Evolutionary conservation across 1,139 yeast species (phyloP).

Genomic region (Candida pseudoviswanathii): DNA sequence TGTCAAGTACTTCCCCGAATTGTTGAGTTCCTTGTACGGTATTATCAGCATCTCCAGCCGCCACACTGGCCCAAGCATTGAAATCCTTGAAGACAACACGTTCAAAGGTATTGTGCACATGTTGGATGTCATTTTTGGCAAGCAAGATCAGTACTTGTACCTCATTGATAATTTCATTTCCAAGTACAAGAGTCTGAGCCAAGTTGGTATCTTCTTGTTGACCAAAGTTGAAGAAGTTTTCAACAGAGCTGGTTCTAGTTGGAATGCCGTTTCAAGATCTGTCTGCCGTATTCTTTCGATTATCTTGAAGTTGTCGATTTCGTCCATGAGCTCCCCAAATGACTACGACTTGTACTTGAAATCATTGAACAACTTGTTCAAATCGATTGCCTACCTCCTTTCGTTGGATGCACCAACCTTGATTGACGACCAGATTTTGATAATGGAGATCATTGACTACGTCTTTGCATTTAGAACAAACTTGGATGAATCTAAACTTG

Average conservation of each 20-base stretch:
- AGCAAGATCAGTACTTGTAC: conserved; percentile 63
- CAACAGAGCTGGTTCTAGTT: conserved; percentile 50
- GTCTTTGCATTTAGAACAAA: conserved; percentile 46
- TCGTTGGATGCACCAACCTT: conserved; percentile 47
- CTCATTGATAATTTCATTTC: conserved; percentile 52
- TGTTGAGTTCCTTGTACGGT: conserved; percentile 45
- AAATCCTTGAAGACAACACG: conserved; percentile 37
- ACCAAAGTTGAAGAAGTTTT: conserved; percentile 50
- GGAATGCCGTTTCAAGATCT: conserved; percentile 67
- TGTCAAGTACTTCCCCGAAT: conserved; percentile 57
- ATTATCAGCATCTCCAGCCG: conserved; percentile 34
- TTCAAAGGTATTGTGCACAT: conserved; percentile 63
- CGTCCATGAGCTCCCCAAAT: conserved; percentile 25
- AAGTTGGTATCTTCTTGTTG: conserved; percentile 54
- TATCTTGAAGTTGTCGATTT: conserved; percentile 45
- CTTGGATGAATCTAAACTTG: conserved; percentile 42
- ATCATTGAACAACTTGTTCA: conserved; percentile 35
- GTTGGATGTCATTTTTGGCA: conserved; percentile 64
- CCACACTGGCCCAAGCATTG: conserved; percentile 27
- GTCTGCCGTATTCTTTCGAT: conserved; percentile 60
- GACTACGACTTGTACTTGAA: conserved; percentile 33
- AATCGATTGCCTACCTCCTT: conserved; percentile 49
- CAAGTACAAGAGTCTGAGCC: conserved; percentile 39
- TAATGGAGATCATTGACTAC: conserved; percentile 60
- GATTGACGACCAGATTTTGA: conserved; percentile 59